These are phyloP conservation scores for Metschnikowia bowlesiae DNA, from an alignment of 805 yeast genomes.

Conservation along the genomic window DNA sequence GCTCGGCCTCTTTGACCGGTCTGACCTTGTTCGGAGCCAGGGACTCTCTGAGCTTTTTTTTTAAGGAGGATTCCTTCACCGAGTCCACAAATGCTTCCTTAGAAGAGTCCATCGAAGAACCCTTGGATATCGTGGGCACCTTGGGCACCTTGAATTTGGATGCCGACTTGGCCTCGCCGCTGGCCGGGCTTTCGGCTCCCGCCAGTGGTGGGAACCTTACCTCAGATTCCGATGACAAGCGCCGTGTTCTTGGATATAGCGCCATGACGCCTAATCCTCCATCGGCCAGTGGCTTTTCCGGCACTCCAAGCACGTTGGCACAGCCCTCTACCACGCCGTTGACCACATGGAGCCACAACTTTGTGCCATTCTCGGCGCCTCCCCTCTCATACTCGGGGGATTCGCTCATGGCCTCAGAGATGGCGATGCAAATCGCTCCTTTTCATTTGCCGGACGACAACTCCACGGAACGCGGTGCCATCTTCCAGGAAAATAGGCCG, in stretches of 20 bases:
- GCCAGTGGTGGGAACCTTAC: neutral
- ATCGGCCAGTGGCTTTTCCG: constrained; percentile 16
- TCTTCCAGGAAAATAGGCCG: neutral
- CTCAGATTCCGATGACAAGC: neutral
- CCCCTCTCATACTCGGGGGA: constrained; percentile 26
- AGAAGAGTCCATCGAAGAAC: constrained; percentile 15
- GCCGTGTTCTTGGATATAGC: constrained; percentile 17
- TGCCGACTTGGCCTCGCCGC: constrained; percentile 25
- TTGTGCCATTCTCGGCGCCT: constrained; percentile 36
- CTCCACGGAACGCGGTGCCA: constrained; percentile 1
- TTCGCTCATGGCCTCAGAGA: constrained; percentile 11
- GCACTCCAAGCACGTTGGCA: constrained; percentile 7
- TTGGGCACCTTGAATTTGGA: constrained; percentile 44
- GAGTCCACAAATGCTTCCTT: constrained; percentile 9
- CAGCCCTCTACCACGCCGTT: constrained; percentile 22
- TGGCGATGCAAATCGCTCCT: constrained; percentile 22
- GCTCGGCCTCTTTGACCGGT: constrained; percentile 24
- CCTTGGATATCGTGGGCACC: constrained; percentile 46
- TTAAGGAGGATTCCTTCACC: constrained; percentile 17
- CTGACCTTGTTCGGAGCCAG: constrained; percentile 4
- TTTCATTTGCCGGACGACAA: constrained; percentile 24
- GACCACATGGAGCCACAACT: constrained; percentile 32
- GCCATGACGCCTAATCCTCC: constrained; percentile 27
- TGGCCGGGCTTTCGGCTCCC: neutral
- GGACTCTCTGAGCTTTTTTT: constrained; percentile 20